Percentiles rank a stretch among this genome's conserved stretches.
Evolutionary conservation across 768 basidiomycete genomes (phyloP).

Genomic region (Psilocybe subaeruginosa): DNA sequence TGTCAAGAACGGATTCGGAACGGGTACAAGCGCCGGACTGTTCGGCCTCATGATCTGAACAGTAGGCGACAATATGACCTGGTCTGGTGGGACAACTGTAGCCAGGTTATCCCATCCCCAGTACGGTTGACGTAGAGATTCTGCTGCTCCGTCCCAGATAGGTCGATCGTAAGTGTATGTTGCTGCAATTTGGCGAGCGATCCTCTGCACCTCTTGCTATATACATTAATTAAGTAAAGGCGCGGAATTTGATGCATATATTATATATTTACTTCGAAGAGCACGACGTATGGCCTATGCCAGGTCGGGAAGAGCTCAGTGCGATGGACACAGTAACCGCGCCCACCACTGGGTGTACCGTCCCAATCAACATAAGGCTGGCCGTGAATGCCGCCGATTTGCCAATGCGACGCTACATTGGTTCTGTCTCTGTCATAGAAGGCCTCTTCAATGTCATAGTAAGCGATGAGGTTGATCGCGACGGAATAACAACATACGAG

Average conservation of each 20-base stretch:
- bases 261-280: slow-evolving; percentile 44
- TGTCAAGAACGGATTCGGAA: slow-evolving; percentile 20
- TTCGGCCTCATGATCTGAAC: slow-evolving; percentile 36
- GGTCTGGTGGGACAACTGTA: slow-evolving; percentile 40
- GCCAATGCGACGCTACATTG: slow-evolving; percentile 37
- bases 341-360: slow-evolving; percentile 30
- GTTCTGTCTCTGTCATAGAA: slow-evolving; percentile 23
- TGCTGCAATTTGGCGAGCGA: slow-evolving; percentile 42
- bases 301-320: slow-evolving; percentile 56
- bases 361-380: slow-evolving; percentile 49
- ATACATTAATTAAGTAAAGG: background rate
- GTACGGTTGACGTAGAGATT: slow-evolving; percentile 20
- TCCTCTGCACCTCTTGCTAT: slow-evolving; percentile 50
- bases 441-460: slow-evolving; percentile 19
- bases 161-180: slow-evolving; percentile 35
- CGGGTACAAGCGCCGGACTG: slow-evolving; percentile 21
- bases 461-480: no score
- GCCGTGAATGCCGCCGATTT: slow-evolving; percentile 39
- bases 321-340: slow-evolving; percentile 58
- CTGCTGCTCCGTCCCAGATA: slow-evolving; percentile 36
- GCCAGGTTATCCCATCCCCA: no score
- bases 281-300: slow-evolving; percentile 55
- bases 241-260: no score
- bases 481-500: no score
- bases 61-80: slow-evolving; percentile 36